These are phyloP conservation scores for Neofusicoccum kwambonambiense DNA, from an alignment of 2,329 filamentous ascomycete species.

Conservation along the genomic window DNA sequence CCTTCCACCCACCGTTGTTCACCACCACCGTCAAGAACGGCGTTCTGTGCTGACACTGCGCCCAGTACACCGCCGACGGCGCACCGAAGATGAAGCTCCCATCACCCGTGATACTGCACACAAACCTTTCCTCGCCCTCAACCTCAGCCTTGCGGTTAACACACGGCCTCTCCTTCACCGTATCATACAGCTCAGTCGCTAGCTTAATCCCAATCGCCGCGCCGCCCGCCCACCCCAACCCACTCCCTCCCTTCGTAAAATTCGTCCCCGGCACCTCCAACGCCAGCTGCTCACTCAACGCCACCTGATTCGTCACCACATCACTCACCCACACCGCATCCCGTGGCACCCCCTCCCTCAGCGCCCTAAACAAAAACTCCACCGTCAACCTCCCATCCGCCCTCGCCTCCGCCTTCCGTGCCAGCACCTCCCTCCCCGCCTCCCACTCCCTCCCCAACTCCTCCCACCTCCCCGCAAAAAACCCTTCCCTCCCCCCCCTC, in stretches of 20 bases:
- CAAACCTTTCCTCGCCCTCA: constrained; percentile 29
- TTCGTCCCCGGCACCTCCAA: constrained; percentile 1
- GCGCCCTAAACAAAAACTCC: constrained; percentile 10
- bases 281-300: neutral
- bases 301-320: constrained; percentile 5
- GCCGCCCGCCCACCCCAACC: constrained; percentile 24
- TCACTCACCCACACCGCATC: neutral
- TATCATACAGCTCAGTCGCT: constrained; percentile 21
- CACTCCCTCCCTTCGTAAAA: constrained; percentile 24
- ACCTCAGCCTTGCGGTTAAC: constrained; percentile 34
- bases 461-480: neutral
- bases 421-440: neutral
- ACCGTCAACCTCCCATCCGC: constrained; percentile 6
- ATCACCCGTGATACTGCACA: constrained; percentile 58
- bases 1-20: constrained; percentile 52
- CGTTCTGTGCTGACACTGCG: constrained; percentile 54
- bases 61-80: constrained; percentile 58
- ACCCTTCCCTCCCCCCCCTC: neutral
- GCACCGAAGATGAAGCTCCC: constrained; percentile 58
- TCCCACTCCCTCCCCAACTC: neutral
- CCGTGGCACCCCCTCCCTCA: constrained; percentile 30
- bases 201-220: constrained; percentile 23
- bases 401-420: neutral
- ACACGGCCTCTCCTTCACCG: constrained; percentile 38
- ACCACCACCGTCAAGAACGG: constrained; percentile 56